These are phyloP conservation scores for Xerocomus amazonicus DNA, from an alignment of 1,284 basidiomycete genomes.

Conservation along the genomic window DNA sequence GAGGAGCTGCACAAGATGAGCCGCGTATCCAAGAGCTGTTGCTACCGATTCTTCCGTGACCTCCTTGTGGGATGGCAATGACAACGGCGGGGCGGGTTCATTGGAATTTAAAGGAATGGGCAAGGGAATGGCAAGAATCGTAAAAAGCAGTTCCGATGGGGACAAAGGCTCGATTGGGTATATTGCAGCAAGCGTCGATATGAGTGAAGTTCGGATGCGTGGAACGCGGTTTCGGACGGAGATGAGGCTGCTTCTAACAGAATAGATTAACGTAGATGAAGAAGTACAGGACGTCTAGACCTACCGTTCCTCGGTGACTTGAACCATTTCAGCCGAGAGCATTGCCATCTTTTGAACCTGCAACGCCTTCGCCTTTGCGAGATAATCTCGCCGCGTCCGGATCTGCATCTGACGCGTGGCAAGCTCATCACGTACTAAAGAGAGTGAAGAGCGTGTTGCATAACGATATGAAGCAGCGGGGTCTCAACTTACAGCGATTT, in stretches of 20 bases:
- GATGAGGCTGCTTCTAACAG: constrained; percentile 42
- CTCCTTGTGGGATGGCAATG: constrained; percentile 58
- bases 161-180: constrained; percentile 87
- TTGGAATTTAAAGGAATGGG: constrained; percentile 75
- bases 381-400: constrained; percentile 44
- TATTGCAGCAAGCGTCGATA: constrained; percentile 74
- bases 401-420: constrained; percentile 41
- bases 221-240: constrained; percentile 48
- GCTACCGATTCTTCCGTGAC: constrained; percentile 84
- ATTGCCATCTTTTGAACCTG: constrained; percentile 38
- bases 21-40: constrained; percentile 84
- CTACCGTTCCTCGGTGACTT: constrained; percentile 27
- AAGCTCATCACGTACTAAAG: constrained; percentile 44
- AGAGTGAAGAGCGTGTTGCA: constrained; percentile 10
- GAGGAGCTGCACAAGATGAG: constrained; percentile 78
- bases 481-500: constrained; percentile 43
- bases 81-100: constrained; percentile 84
- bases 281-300: constrained; percentile 3
- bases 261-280: constrained; percentile 6
- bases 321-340: constrained; percentile 34
- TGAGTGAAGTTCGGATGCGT: constrained; percentile 61
- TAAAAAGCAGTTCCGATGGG: constrained; percentile 78
- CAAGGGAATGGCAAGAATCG: constrained; percentile 78
- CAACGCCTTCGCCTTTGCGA: constrained; percentile 44
- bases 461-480: constrained; percentile 16